Base-by-base conservation (phyloP, 768 basidiomycete genomes). In the Pluteus cervinus region DNA sequence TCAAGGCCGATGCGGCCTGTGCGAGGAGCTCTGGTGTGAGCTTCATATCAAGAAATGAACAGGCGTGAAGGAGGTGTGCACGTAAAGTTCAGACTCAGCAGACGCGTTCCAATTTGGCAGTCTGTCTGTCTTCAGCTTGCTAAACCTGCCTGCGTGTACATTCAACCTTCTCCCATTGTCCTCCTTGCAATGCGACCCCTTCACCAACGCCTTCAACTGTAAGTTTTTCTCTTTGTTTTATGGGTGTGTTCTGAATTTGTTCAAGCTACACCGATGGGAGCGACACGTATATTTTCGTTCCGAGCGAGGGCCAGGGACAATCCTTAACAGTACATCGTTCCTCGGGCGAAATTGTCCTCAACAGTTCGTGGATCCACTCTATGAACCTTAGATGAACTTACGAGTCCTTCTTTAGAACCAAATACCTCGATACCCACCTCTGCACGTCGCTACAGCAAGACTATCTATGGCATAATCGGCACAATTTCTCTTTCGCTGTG, bases 21-120 rank as follows among this genome's bases (percentile, higher is more conserved):
- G 79, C 81, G 49, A 93, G 73, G 49, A 93, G 78, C 75, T 93
- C 90, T 46, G 90, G 88, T 33, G 91, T 91, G 69, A 93, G 85
- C 75, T 92, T 93, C 79, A 90, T 85, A 51, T 45, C 39, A 39
- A 41, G 55, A 48, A 22, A 26, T 37, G 18, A 32, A 16, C 24
- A 16, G 31, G 44, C 44, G 52, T 45, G 52, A 55, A 51, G 51
- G 44, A 49, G 39, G 36, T 38, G 37, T 26, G 37, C 42, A n/a
- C n/a, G n/a, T n/a, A 53, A 58, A 57, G 50, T 62, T 62, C 58
- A 64, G 64, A 66, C 61, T 66, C 63, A 60, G 55, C 60, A 58
- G 51, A 60, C 57, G 60, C 56, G 57, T 57, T 50, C 51, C 38
- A 40, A 39, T 40, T 45, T 35, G 29, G 36, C 24, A n/a, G n/a